phyloP scores from a whole-genome alignment of 441 rosid species.

The Gossypium aridum region DNA sequence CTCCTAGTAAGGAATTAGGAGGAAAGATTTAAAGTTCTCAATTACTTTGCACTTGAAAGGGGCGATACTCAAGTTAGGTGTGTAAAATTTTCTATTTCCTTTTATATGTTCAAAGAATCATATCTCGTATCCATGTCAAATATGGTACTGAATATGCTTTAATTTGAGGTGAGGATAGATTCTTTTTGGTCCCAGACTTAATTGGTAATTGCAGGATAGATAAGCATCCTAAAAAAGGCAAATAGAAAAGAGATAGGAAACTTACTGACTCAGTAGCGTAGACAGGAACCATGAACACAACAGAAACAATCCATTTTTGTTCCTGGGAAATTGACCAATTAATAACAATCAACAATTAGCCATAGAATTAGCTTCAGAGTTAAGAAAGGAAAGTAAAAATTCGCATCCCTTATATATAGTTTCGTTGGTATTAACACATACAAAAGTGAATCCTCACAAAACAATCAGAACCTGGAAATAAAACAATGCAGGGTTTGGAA shows the following conservation, averaged over 20 bases:
- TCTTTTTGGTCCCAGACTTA: neutral
- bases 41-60: neutral
- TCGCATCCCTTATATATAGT: no score
- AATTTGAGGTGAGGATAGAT: neutral
- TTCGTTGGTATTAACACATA: neutral
- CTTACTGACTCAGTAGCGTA: constrained; percentile 85
- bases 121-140: neutral
- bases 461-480: neutral
- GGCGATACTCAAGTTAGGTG: neutral
- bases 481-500: neutral
- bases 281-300: constrained; percentile 84
- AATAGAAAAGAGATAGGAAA: constrained; percentile 13
- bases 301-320: constrained; percentile 82
- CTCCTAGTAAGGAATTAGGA: neutral
- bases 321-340: constrained; percentile 36
- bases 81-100: no score
- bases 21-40: neutral
- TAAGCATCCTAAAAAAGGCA: neutral
- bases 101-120: neutral
- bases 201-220: neutral
- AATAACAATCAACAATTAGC: neutral
- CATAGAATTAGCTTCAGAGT: no score
- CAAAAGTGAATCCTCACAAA: neutral
- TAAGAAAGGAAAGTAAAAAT: no score
- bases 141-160: neutral